A percentile compares a stretch with the other conserved stretches of the same genome.
Evolutionary conservation across 2,329 filamentous ascomycete genomes (phyloP).

Genomic region (Clarireedia sp.): DNA sequence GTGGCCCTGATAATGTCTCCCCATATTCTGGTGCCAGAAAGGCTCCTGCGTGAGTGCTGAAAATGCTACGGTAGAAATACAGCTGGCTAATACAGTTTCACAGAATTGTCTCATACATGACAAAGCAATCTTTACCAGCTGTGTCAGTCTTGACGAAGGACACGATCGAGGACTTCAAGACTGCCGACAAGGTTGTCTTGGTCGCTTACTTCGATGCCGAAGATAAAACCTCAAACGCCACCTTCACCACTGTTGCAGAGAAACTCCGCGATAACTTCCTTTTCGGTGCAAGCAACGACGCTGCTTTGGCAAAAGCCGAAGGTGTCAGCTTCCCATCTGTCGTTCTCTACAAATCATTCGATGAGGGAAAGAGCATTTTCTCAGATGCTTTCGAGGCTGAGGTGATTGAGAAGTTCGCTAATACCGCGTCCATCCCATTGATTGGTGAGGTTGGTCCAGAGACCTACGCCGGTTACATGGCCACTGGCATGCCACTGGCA

Average conservation of each 20-base stretch:
- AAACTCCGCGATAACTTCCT: constrained; percentile 82
- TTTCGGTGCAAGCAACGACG: constrained; percentile 82
- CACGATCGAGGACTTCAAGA: constrained; percentile 92
- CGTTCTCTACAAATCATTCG: constrained; percentile 95
- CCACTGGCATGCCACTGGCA: constrained; percentile 80
- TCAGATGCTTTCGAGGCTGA: constrained; percentile 74
- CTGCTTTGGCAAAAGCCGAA: constrained; percentile 77
- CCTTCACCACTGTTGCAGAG: constrained; percentile 63
- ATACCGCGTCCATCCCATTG: constrained; percentile 77
- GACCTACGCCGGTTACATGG: constrained; percentile 94
- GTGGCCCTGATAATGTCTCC: constrained; percentile 69
- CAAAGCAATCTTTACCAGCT: constrained; percentile 91
- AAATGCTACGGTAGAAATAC: neutral
- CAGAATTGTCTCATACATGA: constrained; percentile 79
- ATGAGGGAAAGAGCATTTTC: constrained; percentile 88
- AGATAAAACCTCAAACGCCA: constrained; percentile 79
- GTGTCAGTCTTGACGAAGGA: constrained; percentile 78
- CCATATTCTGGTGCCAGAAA: constrained; percentile 89
- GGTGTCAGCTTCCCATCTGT: constrained; percentile 80
- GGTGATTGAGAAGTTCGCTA: constrained; percentile 74
- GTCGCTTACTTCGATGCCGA: constrained; percentile 78
- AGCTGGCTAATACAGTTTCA: constrained; percentile 9
- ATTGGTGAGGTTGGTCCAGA: constrained; percentile 95
- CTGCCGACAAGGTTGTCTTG: constrained; percentile 89
- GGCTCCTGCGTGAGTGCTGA: constrained; percentile 56